Evolutionary conservation across 2,329 filamentous ascomycete species (phyloP), one percentile per base, ranked within the genome.

Genomic region (Penicillium sp.): DNA sequence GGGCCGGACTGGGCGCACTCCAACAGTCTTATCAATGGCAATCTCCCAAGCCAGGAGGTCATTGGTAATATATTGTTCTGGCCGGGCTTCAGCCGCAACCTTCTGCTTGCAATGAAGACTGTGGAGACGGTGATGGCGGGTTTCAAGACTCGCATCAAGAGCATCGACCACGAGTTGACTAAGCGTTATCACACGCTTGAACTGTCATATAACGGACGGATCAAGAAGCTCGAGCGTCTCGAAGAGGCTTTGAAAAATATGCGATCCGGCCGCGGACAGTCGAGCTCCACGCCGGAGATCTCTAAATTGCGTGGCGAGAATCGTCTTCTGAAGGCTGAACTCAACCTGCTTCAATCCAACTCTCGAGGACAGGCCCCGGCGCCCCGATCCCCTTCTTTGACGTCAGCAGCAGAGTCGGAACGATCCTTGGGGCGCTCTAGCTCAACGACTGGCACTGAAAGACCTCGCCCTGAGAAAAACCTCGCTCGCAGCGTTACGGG

Each of bases 1-100:
- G 94, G 94, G 11, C 83, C 86, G 0, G 94, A 97, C 69, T 99
- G 94, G 93, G 85, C 89, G 5, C 89, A 96, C 71, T 86, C 88
- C 67, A 92, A 97, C 73, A 88, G 88, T 54, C 84, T 96, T 25
- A 89, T 97, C 69, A 93, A 94, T 66, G 90, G 91, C 19, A 89
- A 93, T 57, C 77, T 96, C 7, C 91, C 92, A 0, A 91, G 88
- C 12, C 81, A 95, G 33, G 93, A 97, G 67, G 87, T 91, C 14
- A 89, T 99, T 58, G 86, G 87, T 1, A 92, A 87, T 47, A 91
- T 94, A 75, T 81, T 97, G 5, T 79, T 79, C 65, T 79, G 76
- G 76, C 88, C 89, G 0, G 90, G 89, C 1, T 97, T 97, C 75
- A 90, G 88, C 68, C 90, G 92, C 73, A 97, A 97, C 70, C 82